phyloP scores from a whole-genome alignment of 257 asterid species.

The Plantago elongata region DNA sequence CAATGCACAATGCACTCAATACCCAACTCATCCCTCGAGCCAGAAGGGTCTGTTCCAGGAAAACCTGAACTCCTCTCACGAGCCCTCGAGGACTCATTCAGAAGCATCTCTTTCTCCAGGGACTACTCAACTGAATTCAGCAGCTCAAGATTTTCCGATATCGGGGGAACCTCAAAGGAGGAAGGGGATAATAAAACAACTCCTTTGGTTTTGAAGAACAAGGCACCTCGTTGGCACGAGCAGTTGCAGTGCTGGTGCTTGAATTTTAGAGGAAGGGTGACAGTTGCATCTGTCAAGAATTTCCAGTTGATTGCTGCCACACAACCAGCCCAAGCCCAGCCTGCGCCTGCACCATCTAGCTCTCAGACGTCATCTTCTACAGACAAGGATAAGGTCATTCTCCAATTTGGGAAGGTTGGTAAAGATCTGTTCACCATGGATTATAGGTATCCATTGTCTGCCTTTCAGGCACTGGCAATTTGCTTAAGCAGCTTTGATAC shows the following conservation, averaged over 20 bases:
- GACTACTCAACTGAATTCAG: slow-evolving; percentile 75
- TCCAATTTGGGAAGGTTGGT: slow-evolving; percentile 88
- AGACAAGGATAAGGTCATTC: slow-evolving; percentile 79
- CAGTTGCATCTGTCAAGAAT: slow-evolving; percentile 92
- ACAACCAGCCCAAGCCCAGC: slow-evolving; percentile 23
- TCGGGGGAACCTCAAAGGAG: slow-evolving; percentile 30
- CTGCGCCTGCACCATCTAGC: slow-evolving; percentile 24
- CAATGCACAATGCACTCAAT: slow-evolving; percentile 83
- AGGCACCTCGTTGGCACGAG: slow-evolving; percentile 92
- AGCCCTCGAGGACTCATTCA: slow-evolving; percentile 79
- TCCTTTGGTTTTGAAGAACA: slow-evolving; percentile 82
- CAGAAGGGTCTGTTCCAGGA: slow-evolving; percentile 85
- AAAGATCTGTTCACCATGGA: slow-evolving; percentile 93
- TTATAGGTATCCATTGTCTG: slow-evolving; percentile 78
- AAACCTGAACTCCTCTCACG: slow-evolving; percentile 82
- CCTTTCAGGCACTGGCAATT: slow-evolving; percentile 86
- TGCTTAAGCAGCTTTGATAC: slow-evolving; percentile 95
- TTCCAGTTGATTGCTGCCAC: slow-evolving; percentile 75
- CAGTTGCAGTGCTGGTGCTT: slow-evolving; percentile 96
- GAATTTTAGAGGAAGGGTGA: slow-evolving; percentile 81
- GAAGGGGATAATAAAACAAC: slow-evolving; percentile 41
- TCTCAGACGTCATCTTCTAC: slow-evolving; percentile 37
- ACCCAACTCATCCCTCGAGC: slow-evolving; percentile 72
- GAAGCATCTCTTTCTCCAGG: slow-evolving; percentile 81
- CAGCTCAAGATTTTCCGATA: slow-evolving; percentile 75